Percentiles rank a stretch among this genome's conserved stretches.
Evolutionary conservation across 495 filamentous ascomycete species (phyloP).

Genomic region (Oidiodendron maius): DNA sequence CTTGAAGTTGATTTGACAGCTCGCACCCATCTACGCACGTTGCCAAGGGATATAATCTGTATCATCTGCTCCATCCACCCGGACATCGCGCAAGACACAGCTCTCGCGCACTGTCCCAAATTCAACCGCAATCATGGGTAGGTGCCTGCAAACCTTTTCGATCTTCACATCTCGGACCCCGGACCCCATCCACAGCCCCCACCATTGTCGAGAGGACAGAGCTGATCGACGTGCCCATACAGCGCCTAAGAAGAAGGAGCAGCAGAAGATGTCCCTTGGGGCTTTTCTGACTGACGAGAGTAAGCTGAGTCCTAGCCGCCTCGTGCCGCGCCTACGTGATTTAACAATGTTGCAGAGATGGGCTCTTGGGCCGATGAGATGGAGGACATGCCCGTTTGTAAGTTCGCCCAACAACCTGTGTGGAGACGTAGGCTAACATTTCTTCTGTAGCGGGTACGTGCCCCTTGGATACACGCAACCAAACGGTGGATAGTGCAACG

Average conservation of each 20-base stretch:
- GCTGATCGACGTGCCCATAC: too few species aligned
- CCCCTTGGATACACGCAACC: not conserved
- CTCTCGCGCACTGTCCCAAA: constrained; percentile 19
- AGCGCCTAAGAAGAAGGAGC: constrained; percentile 87
- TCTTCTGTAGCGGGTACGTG: constrained; percentile 12
- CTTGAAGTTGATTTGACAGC: not conserved
- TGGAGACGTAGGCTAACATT: constrained; percentile 8
- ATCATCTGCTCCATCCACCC: constrained; percentile 10
- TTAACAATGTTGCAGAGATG: constrained; percentile 60
- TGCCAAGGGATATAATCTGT: constrained; percentile 9
- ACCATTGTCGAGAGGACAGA: too few species aligned
- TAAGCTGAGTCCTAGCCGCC: constrained; percentile 33
- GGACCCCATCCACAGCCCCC: not conserved
- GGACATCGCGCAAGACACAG: constrained; percentile 19
- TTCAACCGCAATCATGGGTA: constrained; percentile 85
- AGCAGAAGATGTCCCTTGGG: constrained; percentile 84
- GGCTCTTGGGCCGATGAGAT: constrained; percentile 99
- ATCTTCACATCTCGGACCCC: not conserved
- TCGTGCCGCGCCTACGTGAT: constrained; percentile 6
- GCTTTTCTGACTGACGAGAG: constrained; percentile 84
- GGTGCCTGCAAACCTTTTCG: constrained; percentile 25
- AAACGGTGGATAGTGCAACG: not conserved
- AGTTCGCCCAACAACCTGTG: constrained; percentile 3
- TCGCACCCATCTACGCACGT: not conserved
- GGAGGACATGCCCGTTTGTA: constrained; percentile 46